A percentile compares a stretch with the other conserved stretches of the same genome.
These are phyloP conservation scores for Yarrowia sp. DNA, from an alignment of 805 yeast genomes.

Conservation along the genomic window DNA sequence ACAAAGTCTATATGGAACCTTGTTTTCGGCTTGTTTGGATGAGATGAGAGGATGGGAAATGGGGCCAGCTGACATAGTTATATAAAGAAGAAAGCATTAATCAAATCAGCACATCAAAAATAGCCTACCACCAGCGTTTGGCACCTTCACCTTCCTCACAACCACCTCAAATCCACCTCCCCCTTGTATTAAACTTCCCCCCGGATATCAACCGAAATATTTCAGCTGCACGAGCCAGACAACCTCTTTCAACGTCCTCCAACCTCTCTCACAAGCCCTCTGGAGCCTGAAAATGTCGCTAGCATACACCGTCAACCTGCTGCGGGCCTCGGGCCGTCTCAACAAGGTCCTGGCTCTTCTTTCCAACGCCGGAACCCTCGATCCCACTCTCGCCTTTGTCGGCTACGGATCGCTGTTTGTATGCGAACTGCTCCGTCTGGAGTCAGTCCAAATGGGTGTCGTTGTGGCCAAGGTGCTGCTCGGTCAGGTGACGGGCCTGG, in stretches of 20 bases:
- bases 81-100: too few species aligned
- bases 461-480: conserved; percentile 22
- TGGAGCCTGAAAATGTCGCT: conserved; percentile 4
- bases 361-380: conserved; percentile 39
- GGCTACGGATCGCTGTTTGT: conserved; percentile 47
- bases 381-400: conserved; percentile 45
- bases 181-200: not conserved
- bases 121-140: too few species aligned
- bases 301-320: conserved; percentile 36
- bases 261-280: not conserved
- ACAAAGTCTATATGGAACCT: not conserved
- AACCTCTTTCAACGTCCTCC: not conserved
- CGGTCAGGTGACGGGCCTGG: conserved; percentile 23
- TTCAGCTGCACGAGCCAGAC: conserved; percentile 13
- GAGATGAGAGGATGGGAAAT: too few species aligned
- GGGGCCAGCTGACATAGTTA: too few species aligned
- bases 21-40: conserved; percentile 1
- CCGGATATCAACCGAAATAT: conserved; percentile 35
- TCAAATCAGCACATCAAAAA: too few species aligned
- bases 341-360: conserved; percentile 36
- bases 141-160: too few species aligned
- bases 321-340: conserved; percentile 35
- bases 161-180: not conserved
- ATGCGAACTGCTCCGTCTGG: conserved; percentile 41
- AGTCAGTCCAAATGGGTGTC: conserved; percentile 9